Evolutionary conservation across 495 filamentous ascomycete species (phyloP).

Genomic region (Lasiosphaeriaceae sp.): DNA sequence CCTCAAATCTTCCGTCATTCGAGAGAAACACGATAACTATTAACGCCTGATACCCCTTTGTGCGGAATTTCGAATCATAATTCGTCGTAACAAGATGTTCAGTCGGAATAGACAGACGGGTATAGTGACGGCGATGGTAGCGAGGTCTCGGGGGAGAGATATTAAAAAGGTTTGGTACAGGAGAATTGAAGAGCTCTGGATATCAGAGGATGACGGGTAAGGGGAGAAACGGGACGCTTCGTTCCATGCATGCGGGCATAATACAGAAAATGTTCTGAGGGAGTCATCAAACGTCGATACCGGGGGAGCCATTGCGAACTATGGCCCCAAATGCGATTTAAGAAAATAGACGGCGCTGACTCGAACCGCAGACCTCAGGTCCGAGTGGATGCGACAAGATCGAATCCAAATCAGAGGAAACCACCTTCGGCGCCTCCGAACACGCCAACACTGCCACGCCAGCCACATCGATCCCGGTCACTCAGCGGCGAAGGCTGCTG

Average conservation of each 20-base stretch:
- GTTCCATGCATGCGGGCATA: not conserved
- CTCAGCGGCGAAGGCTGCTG: conserved; percentile 12
- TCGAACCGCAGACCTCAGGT: not conserved
- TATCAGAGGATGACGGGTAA: not conserved
- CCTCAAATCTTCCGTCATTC: not conserved
- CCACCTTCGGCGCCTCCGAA: conserved; percentile 44
- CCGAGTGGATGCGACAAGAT: not conserved
- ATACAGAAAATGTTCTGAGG: not conserved
- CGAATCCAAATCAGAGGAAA: conserved; percentile 24
- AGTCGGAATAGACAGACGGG: not conserved
- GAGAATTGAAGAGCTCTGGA: not conserved
- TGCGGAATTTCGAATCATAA: conserved; percentile 5
- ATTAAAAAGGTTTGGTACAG: conserved; percentile 12
- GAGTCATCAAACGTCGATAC: not conserved
- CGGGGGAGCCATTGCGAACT: not conserved
- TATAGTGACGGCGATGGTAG: not conserved
- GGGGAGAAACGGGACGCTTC: not conserved
- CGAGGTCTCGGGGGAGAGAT: not conserved
- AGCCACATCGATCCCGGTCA: conserved; percentile 27
- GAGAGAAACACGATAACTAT: not conserved
- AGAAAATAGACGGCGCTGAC: not conserved
- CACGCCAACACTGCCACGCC: conserved; percentile 52
- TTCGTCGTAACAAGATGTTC: conserved; percentile 10
- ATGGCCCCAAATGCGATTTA: not conserved
- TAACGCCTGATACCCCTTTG: conserved; percentile 2